A percentile compares a stretch with the other conserved stretches of the same genome.
phyloP scores from a whole-genome alignment of 768 basidiomycete species.

The Leccinum pellstonianum region DNA sequence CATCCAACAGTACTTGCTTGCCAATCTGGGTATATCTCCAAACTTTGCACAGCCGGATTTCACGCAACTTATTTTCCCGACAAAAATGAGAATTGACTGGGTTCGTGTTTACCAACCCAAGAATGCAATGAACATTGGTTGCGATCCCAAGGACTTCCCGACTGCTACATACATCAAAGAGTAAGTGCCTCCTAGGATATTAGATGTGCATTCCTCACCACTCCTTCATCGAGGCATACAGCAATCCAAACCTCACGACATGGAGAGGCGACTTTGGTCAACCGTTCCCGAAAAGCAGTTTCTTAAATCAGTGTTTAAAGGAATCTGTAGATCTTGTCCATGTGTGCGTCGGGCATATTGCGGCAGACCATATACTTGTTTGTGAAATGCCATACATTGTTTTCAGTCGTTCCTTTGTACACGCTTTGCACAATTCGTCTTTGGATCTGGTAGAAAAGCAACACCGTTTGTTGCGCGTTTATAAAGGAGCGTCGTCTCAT shows the following conservation, averaged over 20 bases:
- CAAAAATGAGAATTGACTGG: conserved; percentile 77
- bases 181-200: conserved; percentile 35
- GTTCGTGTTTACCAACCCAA: conserved; percentile 87
- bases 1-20: conserved; percentile 66
- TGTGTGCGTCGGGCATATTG: conserved; percentile 9
- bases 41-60: conserved; percentile 80
- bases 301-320: conserved; percentile 56
- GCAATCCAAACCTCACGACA: conserved; percentile 77
- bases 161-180: conserved; percentile 79
- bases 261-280: conserved; percentile 66
- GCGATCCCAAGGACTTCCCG: conserved; percentile 76
- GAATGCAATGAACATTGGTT: conserved; percentile 69
- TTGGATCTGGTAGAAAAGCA: conserved; percentile 1
- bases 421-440: conserved; percentile 7
- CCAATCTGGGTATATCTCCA: conserved; percentile 80
- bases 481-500: conserved; percentile 3
- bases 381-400: background rate
- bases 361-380: background rate
- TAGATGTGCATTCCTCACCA: conserved; percentile 2
- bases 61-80: conserved; percentile 68
- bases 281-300: conserved; percentile 65
- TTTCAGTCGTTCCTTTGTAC: conserved; percentile 6
- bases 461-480: conserved; percentile 12
- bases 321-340: conserved; percentile 5
- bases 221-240: conserved; percentile 65